These are phyloP conservation scores for Solanum appendiculatum DNA, from an alignment of 257 asterid genomes.

Conservation along the genomic window DNA sequence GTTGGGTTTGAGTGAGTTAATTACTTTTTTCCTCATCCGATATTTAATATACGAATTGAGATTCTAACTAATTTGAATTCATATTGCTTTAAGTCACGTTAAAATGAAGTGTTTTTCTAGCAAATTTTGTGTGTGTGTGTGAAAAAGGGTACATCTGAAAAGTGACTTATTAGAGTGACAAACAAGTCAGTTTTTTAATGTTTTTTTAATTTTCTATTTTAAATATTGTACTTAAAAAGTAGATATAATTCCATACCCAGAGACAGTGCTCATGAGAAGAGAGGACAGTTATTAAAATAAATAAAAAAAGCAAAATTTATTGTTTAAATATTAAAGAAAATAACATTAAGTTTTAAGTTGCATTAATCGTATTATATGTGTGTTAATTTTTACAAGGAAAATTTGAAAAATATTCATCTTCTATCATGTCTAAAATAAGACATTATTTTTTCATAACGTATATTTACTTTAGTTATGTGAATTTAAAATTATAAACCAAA, in stretches of 20 bases:
- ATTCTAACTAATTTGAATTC: background rate
- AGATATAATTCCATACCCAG: background rate
- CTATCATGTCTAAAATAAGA: no score
- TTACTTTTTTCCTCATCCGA: background rate
- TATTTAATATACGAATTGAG: no score
- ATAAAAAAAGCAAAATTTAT: no score
- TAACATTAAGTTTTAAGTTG: no score
- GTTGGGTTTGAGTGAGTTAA: background rate
- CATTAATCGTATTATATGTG: no score
- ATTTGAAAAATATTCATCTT: no score
- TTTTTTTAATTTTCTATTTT: background rate
- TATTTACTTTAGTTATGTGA: background rate
- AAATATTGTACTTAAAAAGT: background rate
- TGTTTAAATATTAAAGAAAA: no score
- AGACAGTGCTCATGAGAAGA: background rate
- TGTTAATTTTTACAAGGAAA: no score
- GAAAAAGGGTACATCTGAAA: background rate
- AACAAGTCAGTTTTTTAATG: background rate
- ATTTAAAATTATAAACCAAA: background rate
- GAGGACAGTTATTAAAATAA: background rate
- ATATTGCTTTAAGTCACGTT: accelerated
- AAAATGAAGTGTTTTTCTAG: background rate
- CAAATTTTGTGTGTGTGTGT: no score
- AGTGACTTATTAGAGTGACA: background rate
- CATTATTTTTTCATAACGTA: background rate